These are phyloP conservation scores for Sugiyamaella sp. DNA, from an alignment of 1,139 yeast genomes.

Conservation along the genomic window DNA sequence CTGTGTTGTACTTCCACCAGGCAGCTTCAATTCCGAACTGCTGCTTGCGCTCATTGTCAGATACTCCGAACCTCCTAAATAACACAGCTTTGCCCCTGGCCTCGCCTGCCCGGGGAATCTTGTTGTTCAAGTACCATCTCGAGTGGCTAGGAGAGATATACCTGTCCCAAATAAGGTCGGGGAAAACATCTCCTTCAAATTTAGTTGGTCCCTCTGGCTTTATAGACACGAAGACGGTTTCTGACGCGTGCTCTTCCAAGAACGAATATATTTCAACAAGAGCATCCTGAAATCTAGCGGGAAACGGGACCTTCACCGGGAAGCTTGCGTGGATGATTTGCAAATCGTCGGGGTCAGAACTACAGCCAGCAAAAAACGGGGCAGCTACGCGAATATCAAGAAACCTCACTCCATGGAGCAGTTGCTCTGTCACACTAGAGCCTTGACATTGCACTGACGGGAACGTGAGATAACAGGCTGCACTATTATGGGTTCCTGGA, in stretches of 20 bases:
- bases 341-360: constrained; percentile 48
- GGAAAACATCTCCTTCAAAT: constrained; percentile 51
- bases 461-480: constrained; percentile 70
- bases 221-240: constrained; percentile 66
- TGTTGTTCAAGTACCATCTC: constrained; percentile 62
- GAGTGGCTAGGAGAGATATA: constrained; percentile 56
- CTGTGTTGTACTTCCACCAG: constrained; percentile 65
- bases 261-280: constrained; percentile 64
- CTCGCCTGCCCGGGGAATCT: constrained; percentile 62
- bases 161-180: constrained; percentile 62
- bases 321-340: constrained; percentile 77
- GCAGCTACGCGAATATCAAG: constrained; percentile 59
- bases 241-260: constrained; percentile 55
- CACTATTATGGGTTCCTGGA: constrained; percentile 86
- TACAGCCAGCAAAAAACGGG: constrained; percentile 12
- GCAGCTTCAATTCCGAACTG: constrained; percentile 69
- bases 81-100: constrained; percentile 68
- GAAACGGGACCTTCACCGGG: constrained; percentile 69
- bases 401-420: constrained; percentile 74
- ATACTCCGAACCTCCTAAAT: constrained; percentile 70
- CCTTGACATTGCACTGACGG: constrained; percentile 85
- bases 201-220: constrained; percentile 68
- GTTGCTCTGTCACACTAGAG: constrained; percentile 59
- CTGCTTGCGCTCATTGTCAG: constrained; percentile 34
- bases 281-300: constrained; percentile 53